A percentile compares a stretch with the other conserved stretches of the same genome.
These are phyloP conservation scores for Saccharomycopsis capsularis DNA, from an alignment of 805 yeast genomes.

Conservation along the genomic window DNA sequence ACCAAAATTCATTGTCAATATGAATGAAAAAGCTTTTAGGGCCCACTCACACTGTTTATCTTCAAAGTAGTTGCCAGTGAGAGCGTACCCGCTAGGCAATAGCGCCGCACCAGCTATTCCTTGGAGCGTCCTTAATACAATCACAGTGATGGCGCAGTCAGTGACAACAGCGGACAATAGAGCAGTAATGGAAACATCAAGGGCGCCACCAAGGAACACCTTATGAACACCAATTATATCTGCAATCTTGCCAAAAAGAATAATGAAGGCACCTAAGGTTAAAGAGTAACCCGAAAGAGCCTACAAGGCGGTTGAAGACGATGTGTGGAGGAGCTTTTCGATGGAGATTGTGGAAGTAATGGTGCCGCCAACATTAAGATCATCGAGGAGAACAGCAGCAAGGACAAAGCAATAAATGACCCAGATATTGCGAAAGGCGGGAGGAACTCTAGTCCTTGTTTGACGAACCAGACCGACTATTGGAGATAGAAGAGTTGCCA, in stretches of 20 bases:
- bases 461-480: too few relatives aligned
- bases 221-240: constrained; percentile 33
- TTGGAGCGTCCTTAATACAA: constrained; percentile 39
- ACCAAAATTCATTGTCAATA: constrained; percentile 25
- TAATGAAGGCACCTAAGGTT: constrained; percentile 39
- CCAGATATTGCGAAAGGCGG: too few relatives aligned
- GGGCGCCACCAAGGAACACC: constrained; percentile 27
- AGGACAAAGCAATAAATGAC: background rate
- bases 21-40: constrained; percentile 25
- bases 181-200: constrained; percentile 25
- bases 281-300: constrained; percentile 38
- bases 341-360: constrained; percentile 24
- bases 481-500: too few relatives aligned
- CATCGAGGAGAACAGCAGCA: constrained; percentile 22
- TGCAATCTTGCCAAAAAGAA: constrained; percentile 36
- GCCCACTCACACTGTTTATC: constrained; percentile 28
- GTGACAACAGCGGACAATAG: constrained; percentile 33
- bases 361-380: constrained; percentile 26
- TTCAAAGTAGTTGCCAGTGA: constrained; percentile 28
- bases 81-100: constrained; percentile 33
- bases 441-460: too few relatives aligned
- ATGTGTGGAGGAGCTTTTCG: constrained; percentile 23
- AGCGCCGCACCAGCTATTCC: constrained; percentile 38
- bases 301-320: constrained; percentile 28
- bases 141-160: constrained; percentile 30